Conservation (phyloP, 345 rosid species). For the Angophora floribunda region DNA sequence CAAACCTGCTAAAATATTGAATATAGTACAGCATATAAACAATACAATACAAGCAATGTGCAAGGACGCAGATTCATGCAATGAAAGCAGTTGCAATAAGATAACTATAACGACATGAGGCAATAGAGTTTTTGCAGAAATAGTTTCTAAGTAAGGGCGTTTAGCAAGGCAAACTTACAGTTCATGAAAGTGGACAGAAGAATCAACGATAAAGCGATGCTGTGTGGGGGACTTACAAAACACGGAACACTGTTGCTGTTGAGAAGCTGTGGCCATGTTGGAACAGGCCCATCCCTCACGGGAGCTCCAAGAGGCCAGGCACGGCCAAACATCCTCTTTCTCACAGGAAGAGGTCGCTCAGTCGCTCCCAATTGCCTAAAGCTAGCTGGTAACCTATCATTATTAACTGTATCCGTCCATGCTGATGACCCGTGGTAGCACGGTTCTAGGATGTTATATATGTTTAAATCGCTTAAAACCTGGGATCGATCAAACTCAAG, state of each 20-base stretch:
- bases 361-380: slow-evolving; percentile 12
- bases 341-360: slow-evolving; percentile 16
- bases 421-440: slow-evolving; percentile 36
- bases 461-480: slow-evolving; percentile 40
- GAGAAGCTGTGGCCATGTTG: slow-evolving; percentile 26
- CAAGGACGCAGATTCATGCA: neutral
- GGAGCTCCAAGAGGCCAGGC: slow-evolving; percentile 41
- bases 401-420: slow-evolving; percentile 4
- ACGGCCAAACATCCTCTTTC: slow-evolving; percentile 24
- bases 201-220: neutral
- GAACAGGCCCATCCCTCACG: slow-evolving; percentile 15
- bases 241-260: slow-evolving; percentile 6
- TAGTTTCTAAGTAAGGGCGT: neutral
- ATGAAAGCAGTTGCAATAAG: neutral
- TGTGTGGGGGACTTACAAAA: slow-evolving; percentile 9
- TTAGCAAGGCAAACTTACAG: slow-evolving; percentile 25
- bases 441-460: slow-evolving; percentile 77
- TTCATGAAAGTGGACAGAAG: neutral
- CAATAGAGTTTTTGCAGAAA: neutral
- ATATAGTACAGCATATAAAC: neutral
- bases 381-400: slow-evolving; percentile 15
- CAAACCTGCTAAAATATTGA: neutral
- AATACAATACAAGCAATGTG: neutral
- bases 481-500: slow-evolving; percentile 6
- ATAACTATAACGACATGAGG: neutral